phyloP scores from a whole-genome alignment of 345 rosid species.

The Barbarea vulgaris region DNA sequence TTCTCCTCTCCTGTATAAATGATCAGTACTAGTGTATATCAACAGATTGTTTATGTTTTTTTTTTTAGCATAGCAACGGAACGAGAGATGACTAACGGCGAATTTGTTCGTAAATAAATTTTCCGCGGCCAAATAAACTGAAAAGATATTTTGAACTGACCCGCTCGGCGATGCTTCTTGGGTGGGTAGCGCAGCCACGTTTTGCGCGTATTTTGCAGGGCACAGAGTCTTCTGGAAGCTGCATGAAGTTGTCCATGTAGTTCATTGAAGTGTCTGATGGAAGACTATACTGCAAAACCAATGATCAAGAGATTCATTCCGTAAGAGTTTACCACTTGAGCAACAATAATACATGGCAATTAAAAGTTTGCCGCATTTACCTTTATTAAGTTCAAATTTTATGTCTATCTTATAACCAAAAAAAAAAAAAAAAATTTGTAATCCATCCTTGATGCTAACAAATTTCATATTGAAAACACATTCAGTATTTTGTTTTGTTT shows the following conservation, averaged over 20 bases:
- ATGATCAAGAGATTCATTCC: neutral
- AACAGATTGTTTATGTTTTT: neutral
- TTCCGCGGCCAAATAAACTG: slow-evolving; percentile 18
- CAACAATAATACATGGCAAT: neutral
- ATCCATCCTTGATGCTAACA: too few relatives aligned
- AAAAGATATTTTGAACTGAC: slow-evolving; percentile 43
- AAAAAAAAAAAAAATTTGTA: too few relatives aligned
- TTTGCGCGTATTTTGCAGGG: slow-evolving; percentile 88
- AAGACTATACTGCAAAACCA: slow-evolving; percentile 43
- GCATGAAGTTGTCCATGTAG: slow-evolving; percentile 47
- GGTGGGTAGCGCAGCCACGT: slow-evolving; percentile 91
- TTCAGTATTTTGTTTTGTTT: too few relatives aligned
- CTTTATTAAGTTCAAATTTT: neutral
- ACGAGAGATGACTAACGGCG: neutral
- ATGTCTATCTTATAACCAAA: neutral
- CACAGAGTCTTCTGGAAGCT: slow-evolving; percentile 57
- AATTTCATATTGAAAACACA: too few relatives aligned
- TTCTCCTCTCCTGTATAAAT: slow-evolving; percentile 79
- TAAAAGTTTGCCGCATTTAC: neutral
- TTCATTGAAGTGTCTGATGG: slow-evolving; percentile 43
- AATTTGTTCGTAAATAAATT: neutral
- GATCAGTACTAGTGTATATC: neutral
- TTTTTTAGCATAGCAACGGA: neutral
- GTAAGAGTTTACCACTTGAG: slow-evolving; percentile 9
- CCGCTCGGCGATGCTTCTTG: slow-evolving; percentile 96